Evolutionary conservation across 306 rosid species (phyloP).

Genomic region (Vicia sativa): DNA sequence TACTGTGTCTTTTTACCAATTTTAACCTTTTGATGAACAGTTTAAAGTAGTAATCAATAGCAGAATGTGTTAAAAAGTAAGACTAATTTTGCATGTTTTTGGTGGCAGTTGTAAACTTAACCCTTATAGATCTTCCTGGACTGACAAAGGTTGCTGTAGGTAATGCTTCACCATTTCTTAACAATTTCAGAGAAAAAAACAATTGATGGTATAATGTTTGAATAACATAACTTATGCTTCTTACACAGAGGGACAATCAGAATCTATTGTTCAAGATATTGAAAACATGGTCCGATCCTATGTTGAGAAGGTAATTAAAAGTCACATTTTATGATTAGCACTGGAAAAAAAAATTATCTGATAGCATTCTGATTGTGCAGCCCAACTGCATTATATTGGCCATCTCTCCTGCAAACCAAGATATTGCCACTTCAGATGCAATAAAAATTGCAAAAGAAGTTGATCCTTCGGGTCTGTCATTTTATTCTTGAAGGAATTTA

Average conservation of each 20-base stretch:
- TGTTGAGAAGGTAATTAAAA: slow-evolving; percentile 79
- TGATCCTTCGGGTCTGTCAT: slow-evolving; percentile 73
- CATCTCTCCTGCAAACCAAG: slow-evolving; percentile 96
- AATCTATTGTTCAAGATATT: slow-evolving; percentile 87
- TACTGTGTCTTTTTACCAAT: background rate
- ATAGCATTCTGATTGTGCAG: slow-evolving; percentile 60
- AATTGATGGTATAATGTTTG: slow-evolving; percentile 22
- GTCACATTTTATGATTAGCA: background rate
- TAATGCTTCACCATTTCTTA: slow-evolving; percentile 42
- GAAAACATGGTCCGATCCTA: slow-evolving; percentile 97
- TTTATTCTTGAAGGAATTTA: slow-evolving; percentile 24
- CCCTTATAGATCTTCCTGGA: slow-evolving; percentile 98
- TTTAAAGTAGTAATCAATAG: slow-evolving; percentile 11
- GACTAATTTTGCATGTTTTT: slow-evolving; percentile 34
- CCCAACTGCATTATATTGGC: slow-evolving; percentile 93
- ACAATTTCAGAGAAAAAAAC: slow-evolving; percentile 1
- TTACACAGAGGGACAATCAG: slow-evolving; percentile 89
- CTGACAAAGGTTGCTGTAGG: slow-evolving; percentile 99
- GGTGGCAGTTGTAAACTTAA: slow-evolving; percentile 92
- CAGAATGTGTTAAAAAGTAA: background rate
- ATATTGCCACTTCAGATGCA: slow-evolving; percentile 96
- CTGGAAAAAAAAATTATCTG: slow-evolving; percentile 24
- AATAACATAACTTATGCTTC: slow-evolving; percentile 40
- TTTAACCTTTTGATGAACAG: background rate
- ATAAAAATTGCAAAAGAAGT: slow-evolving; percentile 93